Percentiles rank a stretch among this genome's conserved stretches.
phyloP scores from a whole-genome alignment of 257 asterid species.

The Ehretia macrophylla region DNA sequence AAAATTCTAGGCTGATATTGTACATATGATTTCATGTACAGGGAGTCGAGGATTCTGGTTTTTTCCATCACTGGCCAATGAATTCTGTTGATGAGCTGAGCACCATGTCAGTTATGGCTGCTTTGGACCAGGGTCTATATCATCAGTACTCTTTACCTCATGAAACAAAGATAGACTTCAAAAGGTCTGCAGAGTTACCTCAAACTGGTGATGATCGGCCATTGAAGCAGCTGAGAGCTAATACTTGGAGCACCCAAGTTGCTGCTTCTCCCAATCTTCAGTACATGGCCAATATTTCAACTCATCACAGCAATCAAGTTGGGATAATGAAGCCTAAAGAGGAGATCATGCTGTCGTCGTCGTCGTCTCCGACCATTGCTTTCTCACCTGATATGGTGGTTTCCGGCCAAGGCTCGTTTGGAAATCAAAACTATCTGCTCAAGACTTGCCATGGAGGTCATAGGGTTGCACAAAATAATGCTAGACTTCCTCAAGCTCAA shows the following conservation, averaged over 20 bases:
- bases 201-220: slow-evolving; percentile 31
- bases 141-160: slow-evolving; percentile 12
- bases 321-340: slow-evolving; percentile 47
- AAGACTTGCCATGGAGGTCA: slow-evolving; percentile 44
- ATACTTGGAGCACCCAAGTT: slow-evolving; percentile 22
- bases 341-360: slow-evolving; percentile 28
- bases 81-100: slow-evolving; percentile 43
- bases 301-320: slow-evolving; percentile 12
- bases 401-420: slow-evolving; percentile 21
- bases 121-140: slow-evolving; percentile 28
- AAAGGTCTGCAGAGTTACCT: slow-evolving; percentile 37
- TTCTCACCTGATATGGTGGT: slow-evolving; percentile 24
- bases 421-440: slow-evolving; percentile 27
- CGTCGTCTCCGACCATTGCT: slow-evolving; percentile 21
- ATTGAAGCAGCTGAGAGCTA: slow-evolving; percentile 41
- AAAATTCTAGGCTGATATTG: background rate
- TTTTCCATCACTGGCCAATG: slow-evolving; percentile 48
- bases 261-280: slow-evolving; percentile 20
- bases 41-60: slow-evolving; percentile 54
- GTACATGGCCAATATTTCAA: slow-evolving; percentile 20
- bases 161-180: slow-evolving; percentile 14
- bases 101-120: slow-evolving; percentile 24
- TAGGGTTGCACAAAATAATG: slow-evolving; percentile 28
- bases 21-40: slow-evolving; percentile 9
- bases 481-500: slow-evolving; percentile 47